phyloP scores from a whole-genome alignment of 495 filamentous ascomycete genomes.

The Friedmanniomyces endolithicus region DNA sequence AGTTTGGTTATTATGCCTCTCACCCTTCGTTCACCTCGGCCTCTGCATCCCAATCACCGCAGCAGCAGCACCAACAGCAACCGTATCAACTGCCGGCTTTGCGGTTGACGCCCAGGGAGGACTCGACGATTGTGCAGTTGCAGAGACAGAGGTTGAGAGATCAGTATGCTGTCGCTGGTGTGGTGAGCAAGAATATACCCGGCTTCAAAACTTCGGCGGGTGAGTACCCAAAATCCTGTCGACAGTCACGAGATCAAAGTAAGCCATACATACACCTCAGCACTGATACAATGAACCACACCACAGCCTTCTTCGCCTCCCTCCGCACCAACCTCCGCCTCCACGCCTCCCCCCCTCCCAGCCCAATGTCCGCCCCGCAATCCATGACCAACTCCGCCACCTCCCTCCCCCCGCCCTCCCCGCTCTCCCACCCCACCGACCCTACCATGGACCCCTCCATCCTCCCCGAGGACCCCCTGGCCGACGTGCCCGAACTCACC shows the following conservation, averaged over 20 bases:
- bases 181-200: conserved; percentile 23
- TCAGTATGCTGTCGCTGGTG: background rate
- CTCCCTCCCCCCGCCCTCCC: conserved; percentile 25
- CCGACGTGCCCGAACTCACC: conserved; percentile 21
- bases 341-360: conserved; percentile 22
- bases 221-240: conserved; percentile 9
- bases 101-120: conserved; percentile 10
- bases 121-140: conserved; percentile 16
- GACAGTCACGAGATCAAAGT: background rate
- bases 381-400: conserved; percentile 17
- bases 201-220: conserved; percentile 29
- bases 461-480: conserved; percentile 13
- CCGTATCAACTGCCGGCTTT: background rate
- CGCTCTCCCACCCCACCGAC: conserved; percentile 18
- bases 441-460: conserved; percentile 10
- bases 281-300: background rate
- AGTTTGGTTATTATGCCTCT: no score
- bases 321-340: conserved; percentile 32
- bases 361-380: conserved; percentile 26
- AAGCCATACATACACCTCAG: background rate
- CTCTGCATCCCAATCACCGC: background rate
- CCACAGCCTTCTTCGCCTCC: conserved; percentile 31
- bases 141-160: conserved; percentile 13
- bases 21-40: no score
- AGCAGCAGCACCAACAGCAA: background rate